phyloP scores from a whole-genome alignment of 2,329 filamentous ascomycete species.

The Alternaria sp. region DNA sequence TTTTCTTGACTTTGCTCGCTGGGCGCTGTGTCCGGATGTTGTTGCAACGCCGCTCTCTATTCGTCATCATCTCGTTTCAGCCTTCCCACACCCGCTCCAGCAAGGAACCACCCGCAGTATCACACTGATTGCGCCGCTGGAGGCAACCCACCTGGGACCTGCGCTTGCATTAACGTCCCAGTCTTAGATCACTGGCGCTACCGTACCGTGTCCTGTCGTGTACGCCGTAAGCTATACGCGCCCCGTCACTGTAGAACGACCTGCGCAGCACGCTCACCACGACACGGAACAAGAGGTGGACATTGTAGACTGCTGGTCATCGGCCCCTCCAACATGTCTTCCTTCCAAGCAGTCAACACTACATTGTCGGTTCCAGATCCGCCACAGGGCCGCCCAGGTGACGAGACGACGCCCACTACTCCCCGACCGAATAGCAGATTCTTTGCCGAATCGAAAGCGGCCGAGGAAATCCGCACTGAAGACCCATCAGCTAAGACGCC shows the following conservation, averaged over 20 bases:
- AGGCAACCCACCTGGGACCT: constrained; percentile 10
- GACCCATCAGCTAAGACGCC: constrained; percentile 65
- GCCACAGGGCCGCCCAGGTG: constrained; percentile 56
- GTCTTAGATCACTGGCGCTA: constrained; percentile 11
- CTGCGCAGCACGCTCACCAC: constrained; percentile 19
- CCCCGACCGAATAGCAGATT: constrained; percentile 57
- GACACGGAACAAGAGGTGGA: constrained; percentile 11
- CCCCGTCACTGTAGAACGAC: constrained; percentile 12
- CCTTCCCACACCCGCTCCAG: constrained; percentile 41
- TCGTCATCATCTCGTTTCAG: constrained; percentile 50
- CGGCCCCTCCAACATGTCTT: constrained; percentile 56
- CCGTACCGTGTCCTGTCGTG: constrained; percentile 9
- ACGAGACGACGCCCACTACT: constrained; percentile 65
- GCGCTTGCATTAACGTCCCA: constrained; percentile 11
- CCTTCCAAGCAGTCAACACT: constrained; percentile 69
- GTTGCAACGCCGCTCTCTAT: constrained; percentile 42
- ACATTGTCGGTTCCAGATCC: constrained; percentile 56
- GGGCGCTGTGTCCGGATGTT: constrained; percentile 45
- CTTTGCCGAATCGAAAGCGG: constrained; percentile 49
- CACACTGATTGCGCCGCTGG: constrained; percentile 22
- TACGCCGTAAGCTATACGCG: constrained; percentile 13
- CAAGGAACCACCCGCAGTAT: constrained; percentile 30
- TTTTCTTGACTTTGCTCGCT: constrained; percentile 17
- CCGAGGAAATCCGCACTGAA: constrained; percentile 49
- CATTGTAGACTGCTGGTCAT: constrained; percentile 3